Conservation (phyloP, 176 grass and related monocot species). For the Juncus effusus region DNA sequence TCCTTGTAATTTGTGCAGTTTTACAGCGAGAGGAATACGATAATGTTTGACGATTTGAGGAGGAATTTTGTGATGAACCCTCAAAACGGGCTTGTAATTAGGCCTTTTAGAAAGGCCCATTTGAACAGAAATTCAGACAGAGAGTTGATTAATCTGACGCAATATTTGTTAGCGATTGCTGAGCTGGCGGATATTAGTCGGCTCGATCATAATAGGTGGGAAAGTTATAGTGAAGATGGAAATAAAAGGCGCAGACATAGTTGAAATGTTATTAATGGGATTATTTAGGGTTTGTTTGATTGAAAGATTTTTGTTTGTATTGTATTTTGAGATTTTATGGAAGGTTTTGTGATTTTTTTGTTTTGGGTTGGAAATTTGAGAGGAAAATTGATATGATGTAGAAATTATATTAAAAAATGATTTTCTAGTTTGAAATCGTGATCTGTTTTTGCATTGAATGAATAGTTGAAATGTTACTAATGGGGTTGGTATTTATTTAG, state of each 20-base stretch:
- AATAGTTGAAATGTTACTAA: too few species aligned
- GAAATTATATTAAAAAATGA: too few species aligned
- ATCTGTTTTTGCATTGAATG: too few species aligned
- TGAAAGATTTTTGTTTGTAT: too few species aligned
- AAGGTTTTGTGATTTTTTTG: too few species aligned
- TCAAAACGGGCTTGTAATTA: constrained; percentile 84
- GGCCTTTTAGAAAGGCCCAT: constrained; percentile 70
- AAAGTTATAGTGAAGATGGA: constrained; percentile 60
- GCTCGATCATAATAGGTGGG: constrained; percentile 79
- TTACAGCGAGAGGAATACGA: constrained; percentile 74
- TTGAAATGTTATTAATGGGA: neutral
- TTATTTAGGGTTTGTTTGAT: neutral
- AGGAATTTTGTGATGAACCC: constrained; percentile 98
- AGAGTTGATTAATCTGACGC: constrained; percentile 72
- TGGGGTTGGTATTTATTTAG: too few species aligned
- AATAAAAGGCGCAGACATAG: constrained; percentile 64
- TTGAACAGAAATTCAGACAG: constrained; percentile 54
- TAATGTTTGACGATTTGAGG: constrained; percentile 96
- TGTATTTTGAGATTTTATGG: too few species aligned
- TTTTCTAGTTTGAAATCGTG: too few species aligned
- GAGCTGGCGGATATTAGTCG: constrained; percentile 70
- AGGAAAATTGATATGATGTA: neutral
- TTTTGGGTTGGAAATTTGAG: neutral
- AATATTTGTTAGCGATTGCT: constrained; percentile 79
- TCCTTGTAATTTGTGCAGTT: constrained; percentile 47